Conservation (phyloP, 441 rosid species). For the Pelargonium exstipulatum region DNA sequence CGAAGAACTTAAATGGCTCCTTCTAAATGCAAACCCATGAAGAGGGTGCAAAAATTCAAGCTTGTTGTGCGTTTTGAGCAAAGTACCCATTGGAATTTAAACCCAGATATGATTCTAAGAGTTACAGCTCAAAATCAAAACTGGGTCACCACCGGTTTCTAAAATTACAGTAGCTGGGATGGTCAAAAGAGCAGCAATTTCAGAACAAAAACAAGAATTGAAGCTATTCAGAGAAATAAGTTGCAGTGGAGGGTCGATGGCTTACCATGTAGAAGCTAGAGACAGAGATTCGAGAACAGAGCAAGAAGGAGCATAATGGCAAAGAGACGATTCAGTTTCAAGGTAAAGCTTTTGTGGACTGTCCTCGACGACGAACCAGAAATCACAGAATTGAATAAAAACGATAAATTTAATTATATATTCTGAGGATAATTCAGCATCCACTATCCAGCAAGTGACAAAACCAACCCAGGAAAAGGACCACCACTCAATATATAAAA, state of each 20-base stretch:
- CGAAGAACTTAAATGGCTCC: conserved; percentile 31
- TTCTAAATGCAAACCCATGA: conserved; percentile 53
- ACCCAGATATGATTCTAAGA: conserved; percentile 2
- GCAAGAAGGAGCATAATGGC: not conserved
- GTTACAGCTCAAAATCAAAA: conserved; percentile 20
- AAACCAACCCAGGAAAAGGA: too few relatives aligned
- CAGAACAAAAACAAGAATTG: not conserved
- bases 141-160: conserved; percentile 19
- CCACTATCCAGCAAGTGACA: too few relatives aligned
- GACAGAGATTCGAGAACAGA: not conserved
- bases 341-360: conserved; percentile 27
- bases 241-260: not conserved
- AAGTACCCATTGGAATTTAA: conserved; percentile 52
- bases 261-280: not conserved
- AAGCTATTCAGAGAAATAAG: not conserved
- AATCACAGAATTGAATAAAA: not conserved
- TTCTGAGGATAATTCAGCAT: not conserved
- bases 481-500: too few relatives aligned
- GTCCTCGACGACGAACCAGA: conserved; percentile 14
- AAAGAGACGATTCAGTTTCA: conserved; percentile 6
- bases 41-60: conserved; percentile 50
- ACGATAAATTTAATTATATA: not conserved
- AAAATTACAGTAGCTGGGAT: conserved; percentile 6
- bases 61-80: conserved; percentile 62
- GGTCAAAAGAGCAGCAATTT: conserved; percentile 2